These are phyloP conservation scores for Inga leiocalycina DNA, from an alignment of 306 rosid species.

Conservation along the genomic window DNA sequence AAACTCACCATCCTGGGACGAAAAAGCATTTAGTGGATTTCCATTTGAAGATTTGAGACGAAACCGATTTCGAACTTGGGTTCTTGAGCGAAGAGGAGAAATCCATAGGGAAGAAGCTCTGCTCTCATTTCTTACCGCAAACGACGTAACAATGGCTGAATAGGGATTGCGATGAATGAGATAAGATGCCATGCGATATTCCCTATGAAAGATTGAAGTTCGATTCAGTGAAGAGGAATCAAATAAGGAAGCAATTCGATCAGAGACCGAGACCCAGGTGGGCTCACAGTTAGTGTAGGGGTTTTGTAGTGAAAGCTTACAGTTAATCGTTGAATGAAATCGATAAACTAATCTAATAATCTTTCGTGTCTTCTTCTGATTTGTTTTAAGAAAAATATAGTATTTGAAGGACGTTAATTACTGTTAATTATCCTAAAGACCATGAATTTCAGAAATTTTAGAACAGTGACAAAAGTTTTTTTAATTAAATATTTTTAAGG, in stretches of 20 bases:
- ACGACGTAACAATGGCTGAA: slow-evolving; percentile 46
- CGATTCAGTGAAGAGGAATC: background rate
- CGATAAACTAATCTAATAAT: slow-evolving; percentile 14
- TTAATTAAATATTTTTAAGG: too few relatives aligned
- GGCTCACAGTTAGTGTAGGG: background rate
- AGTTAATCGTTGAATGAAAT: slow-evolving; percentile 31
- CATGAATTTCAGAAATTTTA: too few relatives aligned
- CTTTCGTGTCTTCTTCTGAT: background rate
- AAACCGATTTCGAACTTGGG: slow-evolving; percentile 43
- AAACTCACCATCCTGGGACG: slow-evolving; percentile 69
- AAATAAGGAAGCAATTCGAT: slow-evolving; percentile 18
- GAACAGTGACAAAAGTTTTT: too few relatives aligned
- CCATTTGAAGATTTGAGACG: slow-evolving; percentile 85
- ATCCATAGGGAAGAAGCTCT: slow-evolving; percentile 39
- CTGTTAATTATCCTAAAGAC: background rate
- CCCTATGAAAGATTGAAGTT: slow-evolving; percentile 4
- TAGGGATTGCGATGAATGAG: slow-evolving; percentile 30
- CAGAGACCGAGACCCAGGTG: background rate
- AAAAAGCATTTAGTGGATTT: slow-evolving; percentile 64
- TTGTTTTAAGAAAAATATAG: background rate
- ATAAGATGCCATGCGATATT: slow-evolving; percentile 62
- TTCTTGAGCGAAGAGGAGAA: slow-evolving; percentile 46
- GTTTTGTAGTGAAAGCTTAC: slow-evolving; percentile 21
- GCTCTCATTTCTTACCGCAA: slow-evolving; percentile 49
- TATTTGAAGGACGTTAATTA: too few relatives aligned